These are phyloP conservation scores for Zymoseptoria ardabiliae DNA, from an alignment of 2,329 filamentous ascomycete species.

Conservation along the genomic window DNA sequence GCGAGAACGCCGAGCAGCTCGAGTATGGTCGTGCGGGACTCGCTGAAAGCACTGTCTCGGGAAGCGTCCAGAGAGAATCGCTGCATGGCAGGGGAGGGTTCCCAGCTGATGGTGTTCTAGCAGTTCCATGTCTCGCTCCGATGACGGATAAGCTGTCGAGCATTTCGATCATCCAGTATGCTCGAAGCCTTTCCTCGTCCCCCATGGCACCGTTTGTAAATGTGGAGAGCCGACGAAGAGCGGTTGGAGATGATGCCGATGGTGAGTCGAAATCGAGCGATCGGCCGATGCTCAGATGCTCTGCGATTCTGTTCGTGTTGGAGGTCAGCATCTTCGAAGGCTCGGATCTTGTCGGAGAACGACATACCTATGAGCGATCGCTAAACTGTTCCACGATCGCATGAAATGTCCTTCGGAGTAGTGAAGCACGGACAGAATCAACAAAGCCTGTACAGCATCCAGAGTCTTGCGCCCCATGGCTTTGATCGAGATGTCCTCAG, in stretches of 20 bases:
- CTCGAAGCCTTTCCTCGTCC: conserved; percentile 31
- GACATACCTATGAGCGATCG: conserved; percentile 20
- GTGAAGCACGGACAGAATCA: conserved; percentile 27
- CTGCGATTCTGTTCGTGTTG: not conserved
- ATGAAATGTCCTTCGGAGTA: conserved; percentile 27
- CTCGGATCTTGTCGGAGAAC: not conserved
- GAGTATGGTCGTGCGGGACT: conserved; percentile 3
- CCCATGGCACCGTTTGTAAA: conserved; percentile 24
- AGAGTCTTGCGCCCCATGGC: conserved; percentile 16
- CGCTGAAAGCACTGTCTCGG: conserved; percentile 16
- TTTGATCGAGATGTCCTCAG: not conserved
- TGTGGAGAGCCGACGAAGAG: conserved; percentile 4
- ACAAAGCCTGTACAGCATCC: conserved; percentile 28
- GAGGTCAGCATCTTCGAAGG: not conserved
- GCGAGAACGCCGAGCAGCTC: conserved; percentile 21
- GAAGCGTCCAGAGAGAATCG: conserved; percentile 23
- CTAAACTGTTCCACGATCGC: conserved; percentile 30
- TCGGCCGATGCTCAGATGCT: not conserved
- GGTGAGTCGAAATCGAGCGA: not conserved
- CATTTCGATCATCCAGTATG: conserved; percentile 34
- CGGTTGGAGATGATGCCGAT: conserved; percentile 3
- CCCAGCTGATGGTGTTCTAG: conserved; percentile 23
- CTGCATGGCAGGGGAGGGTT: conserved; percentile 22
- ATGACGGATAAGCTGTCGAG: conserved; percentile 30
- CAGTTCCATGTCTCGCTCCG: conserved; percentile 18